These are phyloP conservation scores for Isabelozyma pseudorhagii DNA, from an alignment of 805 yeast species.

Conservation along the genomic window DNA sequence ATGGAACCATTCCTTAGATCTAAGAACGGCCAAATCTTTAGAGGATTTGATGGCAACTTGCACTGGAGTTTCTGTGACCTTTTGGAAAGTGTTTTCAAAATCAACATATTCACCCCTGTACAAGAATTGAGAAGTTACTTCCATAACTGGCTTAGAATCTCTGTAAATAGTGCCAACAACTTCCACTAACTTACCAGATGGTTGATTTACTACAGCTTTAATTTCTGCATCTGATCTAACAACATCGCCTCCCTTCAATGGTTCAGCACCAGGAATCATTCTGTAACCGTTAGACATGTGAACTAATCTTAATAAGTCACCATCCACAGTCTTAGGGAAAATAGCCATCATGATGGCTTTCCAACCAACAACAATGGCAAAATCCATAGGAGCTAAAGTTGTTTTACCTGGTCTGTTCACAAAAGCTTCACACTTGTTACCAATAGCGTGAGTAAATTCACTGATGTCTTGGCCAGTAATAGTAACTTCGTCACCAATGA, in stretches of 20 bases:
- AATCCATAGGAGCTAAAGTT: constrained; percentile 97
- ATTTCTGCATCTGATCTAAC: constrained; percentile 82
- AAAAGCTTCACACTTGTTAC: constrained; percentile 95
- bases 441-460: constrained; percentile 95
- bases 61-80: constrained; percentile 81
- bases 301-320: constrained; percentile 90
- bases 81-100: constrained; percentile 89
- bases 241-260: constrained; percentile 82
- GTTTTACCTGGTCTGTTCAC: constrained; percentile 83
- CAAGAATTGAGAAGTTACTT: constrained; percentile 91
- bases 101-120: constrained; percentile 91
- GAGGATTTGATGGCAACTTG: constrained; percentile 68
- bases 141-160: constrained; percentile 79
- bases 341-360: constrained; percentile 96
- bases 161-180: constrained; percentile 86
- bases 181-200: constrained; percentile 93
- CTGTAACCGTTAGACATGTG: constrained; percentile 93
- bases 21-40: constrained; percentile 89
- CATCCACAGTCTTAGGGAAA: constrained; percentile 94
- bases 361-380: constrained; percentile 98
- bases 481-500: constrained; percentile 65
- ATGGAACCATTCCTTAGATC: constrained; percentile 98
- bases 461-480: constrained; percentile 77
- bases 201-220: constrained; percentile 84
- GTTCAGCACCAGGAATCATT: constrained; percentile 88